These are phyloP conservation scores for Malassezia equina DNA, from an alignment of 1,284 basidiomycete species.

Conservation along the genomic window DNA sequence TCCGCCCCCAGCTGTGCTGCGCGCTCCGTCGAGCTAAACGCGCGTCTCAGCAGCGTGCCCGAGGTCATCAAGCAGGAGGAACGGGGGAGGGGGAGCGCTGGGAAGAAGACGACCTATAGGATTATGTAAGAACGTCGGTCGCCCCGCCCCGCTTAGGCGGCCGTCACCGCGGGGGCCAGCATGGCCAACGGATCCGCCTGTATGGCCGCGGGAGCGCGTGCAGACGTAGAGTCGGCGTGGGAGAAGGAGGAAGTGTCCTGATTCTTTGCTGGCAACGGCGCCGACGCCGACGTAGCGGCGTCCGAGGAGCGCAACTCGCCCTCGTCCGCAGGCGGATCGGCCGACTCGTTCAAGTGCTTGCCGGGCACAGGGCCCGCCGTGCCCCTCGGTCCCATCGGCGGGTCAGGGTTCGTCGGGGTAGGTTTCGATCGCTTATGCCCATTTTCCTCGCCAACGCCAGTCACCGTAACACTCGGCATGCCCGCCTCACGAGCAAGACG, in stretches of 20 bases:
- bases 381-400: neutral
- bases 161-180: neutral
- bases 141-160: neutral
- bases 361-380: neutral
- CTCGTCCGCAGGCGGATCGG: neutral
- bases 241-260: too few species aligned
- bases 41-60: neutral
- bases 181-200: neutral
- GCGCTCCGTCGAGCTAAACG: neutral
- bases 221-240: neutral
- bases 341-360: neutral
- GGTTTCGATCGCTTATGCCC: neutral
- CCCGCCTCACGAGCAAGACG: constrained; percentile 7
- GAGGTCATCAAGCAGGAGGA: neutral
- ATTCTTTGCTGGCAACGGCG: too few species aligned
- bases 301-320: neutral
- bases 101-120: neutral
- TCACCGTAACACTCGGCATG: neutral
- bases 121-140: neutral
- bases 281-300: neutral
- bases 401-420: neutral
- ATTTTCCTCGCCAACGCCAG: neutral
- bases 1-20: neutral
- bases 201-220: neutral
- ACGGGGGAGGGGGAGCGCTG: neutral